A percentile compares a stretch with the other conserved stretches of the same genome.
Conservation (phyloP, 1,139 yeast genomes). For the Taphrina sp. region DNA sequence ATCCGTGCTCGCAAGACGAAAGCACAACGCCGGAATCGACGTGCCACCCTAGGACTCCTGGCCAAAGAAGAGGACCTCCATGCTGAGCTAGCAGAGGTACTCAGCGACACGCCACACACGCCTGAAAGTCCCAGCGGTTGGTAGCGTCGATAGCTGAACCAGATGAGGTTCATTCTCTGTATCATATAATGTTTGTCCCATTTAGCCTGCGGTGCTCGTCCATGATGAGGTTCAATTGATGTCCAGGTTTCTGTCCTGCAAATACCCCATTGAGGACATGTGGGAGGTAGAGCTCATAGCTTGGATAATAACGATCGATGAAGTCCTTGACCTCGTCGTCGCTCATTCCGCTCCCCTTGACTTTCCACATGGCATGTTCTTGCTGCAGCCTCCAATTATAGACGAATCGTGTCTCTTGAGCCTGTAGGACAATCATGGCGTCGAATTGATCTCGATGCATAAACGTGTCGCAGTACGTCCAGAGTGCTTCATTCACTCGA, state of each 20-base stretch:
- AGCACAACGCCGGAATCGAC: slow-evolving; percentile 15
- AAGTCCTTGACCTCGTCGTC: slow-evolving; percentile 65
- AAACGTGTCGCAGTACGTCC: slow-evolving; percentile 45
- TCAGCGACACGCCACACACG: slow-evolving; percentile 8
- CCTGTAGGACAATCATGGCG: slow-evolving; percentile 59
- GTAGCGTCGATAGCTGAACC: neutral
- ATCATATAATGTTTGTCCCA: neutral
- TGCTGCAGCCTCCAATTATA: slow-evolving; percentile 82
- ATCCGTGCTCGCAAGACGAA: slow-evolving; percentile 18
- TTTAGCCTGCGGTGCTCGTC: slow-evolving; percentile 6
- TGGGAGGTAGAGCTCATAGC: slow-evolving; percentile 67
- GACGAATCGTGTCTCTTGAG: slow-evolving; percentile 61
- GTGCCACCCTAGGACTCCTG: slow-evolving; percentile 22
- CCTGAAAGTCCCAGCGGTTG: neutral
- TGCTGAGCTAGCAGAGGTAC: slow-evolving; percentile 21
- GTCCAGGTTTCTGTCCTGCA: neutral
- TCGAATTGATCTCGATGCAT: slow-evolving; percentile 36
- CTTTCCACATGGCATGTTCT: slow-evolving; percentile 62
- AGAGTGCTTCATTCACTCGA: slow-evolving; percentile 43
- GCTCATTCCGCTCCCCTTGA: slow-evolving; percentile 71
- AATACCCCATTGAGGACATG: slow-evolving; percentile 43
- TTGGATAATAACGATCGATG: slow-evolving; percentile 83
- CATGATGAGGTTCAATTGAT: slow-evolving; percentile 4
- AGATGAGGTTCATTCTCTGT: too few relatives aligned
- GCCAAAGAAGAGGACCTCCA: slow-evolving; percentile 12